Percentiles rank a stretch among this genome's conserved stretches.
Evolutionary conservation across 169 alveolate species (phyloP).

Genomic region (Cystoisospora suis): DNA sequence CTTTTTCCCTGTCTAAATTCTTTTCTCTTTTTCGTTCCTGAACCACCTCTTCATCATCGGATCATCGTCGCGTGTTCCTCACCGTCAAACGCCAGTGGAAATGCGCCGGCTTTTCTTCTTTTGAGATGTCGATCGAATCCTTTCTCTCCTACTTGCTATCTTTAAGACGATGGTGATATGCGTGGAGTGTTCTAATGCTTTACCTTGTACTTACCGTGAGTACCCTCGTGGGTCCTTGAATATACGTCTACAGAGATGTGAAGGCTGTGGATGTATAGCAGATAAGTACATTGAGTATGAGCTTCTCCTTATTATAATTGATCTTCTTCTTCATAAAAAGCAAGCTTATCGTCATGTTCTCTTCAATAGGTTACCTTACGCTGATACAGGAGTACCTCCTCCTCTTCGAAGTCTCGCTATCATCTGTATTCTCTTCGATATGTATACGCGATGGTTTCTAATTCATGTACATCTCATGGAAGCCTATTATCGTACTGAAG

Average conservation of each 20-base stretch:
- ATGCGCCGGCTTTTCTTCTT: too few species aligned
- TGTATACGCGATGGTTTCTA: slow-evolving; percentile 54
- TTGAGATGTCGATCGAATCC: too few species aligned
- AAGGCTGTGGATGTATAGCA: slow-evolving; percentile 46
- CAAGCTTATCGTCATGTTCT: slow-evolving; percentile 57
- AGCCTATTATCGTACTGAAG: not conserved
- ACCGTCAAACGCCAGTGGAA: too few species aligned
- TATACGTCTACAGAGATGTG: slow-evolving; percentile 51
- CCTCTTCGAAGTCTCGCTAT: slow-evolving; percentile 10
- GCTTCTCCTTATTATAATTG: slow-evolving; percentile 38
- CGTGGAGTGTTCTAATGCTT: slow-evolving; percentile 58
- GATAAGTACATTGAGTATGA: slow-evolving; percentile 60
- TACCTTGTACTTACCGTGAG: slow-evolving; percentile 39
- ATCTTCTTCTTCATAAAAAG: slow-evolving; percentile 55
- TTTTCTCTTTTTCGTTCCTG: too few species aligned
- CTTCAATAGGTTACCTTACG: slow-evolving; percentile 49
- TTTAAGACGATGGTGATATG: slow-evolving; percentile 40
- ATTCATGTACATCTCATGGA: not conserved
- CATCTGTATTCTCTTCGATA: slow-evolving; percentile 48
- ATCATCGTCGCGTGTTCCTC: too few species aligned
- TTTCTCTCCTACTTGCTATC: too few species aligned
- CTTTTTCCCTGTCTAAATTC: too few species aligned
- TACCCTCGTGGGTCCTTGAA: slow-evolving; percentile 31
- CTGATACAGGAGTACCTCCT: slow-evolving; percentile 11
- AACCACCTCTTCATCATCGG: too few species aligned